Percentiles rank a stretch among this genome's conserved stretches.
Evolutionary conservation across 176 grass and related monocot genomes (phyloP).

Genomic region (Rhipidocladum racemiflorum): DNA sequence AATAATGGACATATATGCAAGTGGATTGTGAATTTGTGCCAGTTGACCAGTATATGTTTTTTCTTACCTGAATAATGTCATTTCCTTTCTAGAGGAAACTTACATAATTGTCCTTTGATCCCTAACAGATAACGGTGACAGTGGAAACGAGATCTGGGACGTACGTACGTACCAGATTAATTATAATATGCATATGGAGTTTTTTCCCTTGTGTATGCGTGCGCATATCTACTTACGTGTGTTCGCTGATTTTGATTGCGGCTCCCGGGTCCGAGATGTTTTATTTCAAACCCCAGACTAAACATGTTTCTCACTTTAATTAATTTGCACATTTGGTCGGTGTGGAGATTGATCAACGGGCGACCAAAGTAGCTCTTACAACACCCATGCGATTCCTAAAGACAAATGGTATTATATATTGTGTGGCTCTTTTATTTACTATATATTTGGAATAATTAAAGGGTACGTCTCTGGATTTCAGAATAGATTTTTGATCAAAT

Average conservation of each 20-base stretch:
- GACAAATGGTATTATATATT: neutral
- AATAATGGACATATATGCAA: neutral
- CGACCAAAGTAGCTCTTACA: neutral
- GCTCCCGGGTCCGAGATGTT: neutral
- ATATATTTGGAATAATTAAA: neutral
- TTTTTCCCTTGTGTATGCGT: neutral
- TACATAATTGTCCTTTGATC: neutral
- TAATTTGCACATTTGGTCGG: neutral
- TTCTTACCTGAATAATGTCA: no score
- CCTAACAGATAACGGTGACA: neutral
- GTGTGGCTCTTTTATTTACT: neutral
- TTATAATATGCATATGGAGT: neutral
- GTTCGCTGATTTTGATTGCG: neutral
- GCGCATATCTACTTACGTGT: neutral
- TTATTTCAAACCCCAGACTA: neutral
- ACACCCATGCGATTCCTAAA: neutral
- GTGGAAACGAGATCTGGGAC: neutral
- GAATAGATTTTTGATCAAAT: neutral
- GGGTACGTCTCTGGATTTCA: neutral
- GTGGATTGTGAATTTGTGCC: neutral
- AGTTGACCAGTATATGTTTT: neutral
- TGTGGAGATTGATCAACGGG: neutral
- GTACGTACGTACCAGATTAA: neutral
- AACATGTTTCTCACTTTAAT: neutral
- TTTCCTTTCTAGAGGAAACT: neutral